phyloP scores from a whole-genome alignment of 345 rosid genomes.

The Salix dunnii region DNA sequence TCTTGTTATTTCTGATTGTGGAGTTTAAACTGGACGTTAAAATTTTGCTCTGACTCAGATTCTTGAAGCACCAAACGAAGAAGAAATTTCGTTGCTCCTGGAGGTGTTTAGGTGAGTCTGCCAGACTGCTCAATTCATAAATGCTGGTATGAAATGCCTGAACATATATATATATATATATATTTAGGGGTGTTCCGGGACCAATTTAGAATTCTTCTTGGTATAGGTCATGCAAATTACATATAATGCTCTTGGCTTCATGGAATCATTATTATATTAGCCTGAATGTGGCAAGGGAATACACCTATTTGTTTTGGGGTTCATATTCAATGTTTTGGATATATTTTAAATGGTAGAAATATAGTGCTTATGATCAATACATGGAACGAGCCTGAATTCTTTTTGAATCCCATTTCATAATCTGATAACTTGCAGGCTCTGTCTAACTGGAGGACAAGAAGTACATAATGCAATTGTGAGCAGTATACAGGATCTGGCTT shows the following conservation, averaged over 20 bases:
- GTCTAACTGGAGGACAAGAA: slow-evolving; percentile 92
- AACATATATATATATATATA: not conserved
- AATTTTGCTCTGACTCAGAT: slow-evolving; percentile 55
- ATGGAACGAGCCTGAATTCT: slow-evolving; percentile 7
- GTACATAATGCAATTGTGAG: slow-evolving; percentile 88
- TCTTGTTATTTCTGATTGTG: slow-evolving; percentile 14
- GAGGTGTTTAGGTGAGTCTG: slow-evolving; percentile 77
- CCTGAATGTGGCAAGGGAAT: slow-evolving; percentile 1
- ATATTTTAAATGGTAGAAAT: not conserved
- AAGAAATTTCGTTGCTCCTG: slow-evolving; percentile 80
- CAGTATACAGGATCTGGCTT: slow-evolving; percentile 88
- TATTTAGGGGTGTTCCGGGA: not conserved
- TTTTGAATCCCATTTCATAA: not conserved
- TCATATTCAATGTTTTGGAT: slow-evolving; percentile 5
- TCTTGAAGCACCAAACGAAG: slow-evolving; percentile 89
- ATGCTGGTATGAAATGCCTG: slow-evolving; percentile 3
- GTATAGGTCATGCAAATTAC: slow-evolving; percentile 6
- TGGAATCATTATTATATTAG: not conserved
- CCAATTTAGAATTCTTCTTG: not conserved
- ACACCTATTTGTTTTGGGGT: not conserved
- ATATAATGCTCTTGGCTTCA: not conserved
- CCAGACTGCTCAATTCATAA: slow-evolving; percentile 8
- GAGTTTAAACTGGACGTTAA: slow-evolving; percentile 18
- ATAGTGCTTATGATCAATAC: not conserved
- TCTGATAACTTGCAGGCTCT: slow-evolving; percentile 45